Evolutionary conservation across 2,329 filamentous ascomycete species (phyloP), one percentile per base, ranked within the genome.

Genomic region (Amylocarpus encephaloides): DNA sequence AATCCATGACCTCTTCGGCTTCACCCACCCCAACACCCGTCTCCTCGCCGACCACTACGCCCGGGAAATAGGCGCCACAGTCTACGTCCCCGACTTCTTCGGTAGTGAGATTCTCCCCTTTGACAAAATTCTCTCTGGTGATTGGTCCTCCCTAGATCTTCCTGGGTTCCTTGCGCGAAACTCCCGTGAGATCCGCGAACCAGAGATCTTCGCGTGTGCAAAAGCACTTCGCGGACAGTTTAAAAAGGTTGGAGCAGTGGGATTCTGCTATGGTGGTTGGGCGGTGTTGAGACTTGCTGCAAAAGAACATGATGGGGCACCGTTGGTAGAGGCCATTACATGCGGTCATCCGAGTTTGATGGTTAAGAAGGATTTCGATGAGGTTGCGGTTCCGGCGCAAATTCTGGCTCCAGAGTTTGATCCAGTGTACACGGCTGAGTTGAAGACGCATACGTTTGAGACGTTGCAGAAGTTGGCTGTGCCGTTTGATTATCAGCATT

Each of bases 401-500:
- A 48, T 53, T 41, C n/a, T 53, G 26, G 47, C 51, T 4, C 51
- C 51, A 4, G 51, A 53, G 39, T 41, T 36, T 6, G 51, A 53
- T 19, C 11, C n/a, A 0, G 26, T 32, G 12, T 50, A 40, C 36
- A 53, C 48, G 4, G 36, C n/a, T 1, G 51, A 53, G 41, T 39
- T 53, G 33, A 53, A 53, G 43, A 43, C n/a, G 15, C 46, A 46
- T 32, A 64, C 68, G 0, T 69, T 73, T 53, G 56, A 66, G 46
- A 67, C 64, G 7, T 51, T 79, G 35, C 66, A 62, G 19, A 65
- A 58, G 43, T 42, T 67, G 12, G 67, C 66, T 1, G 49, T 77
- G 6, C 59, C 67, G 11, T 77, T 71, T 53, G 73, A 76, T 44
- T 79, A 77, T 61, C 69, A 72, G 54, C 68, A 77, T 58, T 79